Evolutionary conservation across 441 rosid genomes (phyloP).

Genomic region (Populus hybrid): DNA sequence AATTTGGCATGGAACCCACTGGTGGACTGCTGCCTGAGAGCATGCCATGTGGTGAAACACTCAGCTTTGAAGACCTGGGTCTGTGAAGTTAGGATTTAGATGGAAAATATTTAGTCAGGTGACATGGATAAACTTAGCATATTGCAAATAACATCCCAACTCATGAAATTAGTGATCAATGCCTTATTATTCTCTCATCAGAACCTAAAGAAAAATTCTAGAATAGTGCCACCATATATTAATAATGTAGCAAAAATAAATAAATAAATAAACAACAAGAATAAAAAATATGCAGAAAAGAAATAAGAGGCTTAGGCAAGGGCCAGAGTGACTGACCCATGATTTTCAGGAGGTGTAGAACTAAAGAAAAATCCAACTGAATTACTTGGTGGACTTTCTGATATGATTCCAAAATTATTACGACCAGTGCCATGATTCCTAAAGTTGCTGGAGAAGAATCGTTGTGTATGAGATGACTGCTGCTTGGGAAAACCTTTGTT

Average conservation of each 20-base stretch:
- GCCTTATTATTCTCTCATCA: not conserved
- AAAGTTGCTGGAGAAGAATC: conserved; percentile 83
- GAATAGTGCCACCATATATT: not conserved
- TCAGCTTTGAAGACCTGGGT: conserved; percentile 70
- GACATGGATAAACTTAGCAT: not conserved
- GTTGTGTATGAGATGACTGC: conserved; percentile 54
- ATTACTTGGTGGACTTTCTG: conserved; percentile 96
- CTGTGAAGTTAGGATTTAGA: conserved; percentile 38
- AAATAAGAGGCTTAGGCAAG: conserved; percentile 1
- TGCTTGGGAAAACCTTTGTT: conserved; percentile 55
- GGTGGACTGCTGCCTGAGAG: conserved; percentile 84
- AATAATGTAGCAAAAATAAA: not conserved
- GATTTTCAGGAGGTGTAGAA: conserved; percentile 90
- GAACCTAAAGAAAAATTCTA: not conserved
- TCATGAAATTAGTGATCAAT: not conserved
- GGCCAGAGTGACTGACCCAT: conserved; percentile 54
- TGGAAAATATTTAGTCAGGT: not conserved
- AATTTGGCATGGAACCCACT: conserved; percentile 90
- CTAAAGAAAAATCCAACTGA: conserved; percentile 95
- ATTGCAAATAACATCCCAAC: not conserved
- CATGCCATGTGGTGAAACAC: conserved; percentile 69
- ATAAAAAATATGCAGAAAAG: not conserved
- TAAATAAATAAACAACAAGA: not conserved
- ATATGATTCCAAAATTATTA: conserved; percentile 47
- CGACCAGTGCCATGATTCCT: conserved; percentile 60